These are phyloP conservation scores for Tetrapisispora phaffii DNA, from an alignment of 805 yeast species.

Conservation along the genomic window DNA sequence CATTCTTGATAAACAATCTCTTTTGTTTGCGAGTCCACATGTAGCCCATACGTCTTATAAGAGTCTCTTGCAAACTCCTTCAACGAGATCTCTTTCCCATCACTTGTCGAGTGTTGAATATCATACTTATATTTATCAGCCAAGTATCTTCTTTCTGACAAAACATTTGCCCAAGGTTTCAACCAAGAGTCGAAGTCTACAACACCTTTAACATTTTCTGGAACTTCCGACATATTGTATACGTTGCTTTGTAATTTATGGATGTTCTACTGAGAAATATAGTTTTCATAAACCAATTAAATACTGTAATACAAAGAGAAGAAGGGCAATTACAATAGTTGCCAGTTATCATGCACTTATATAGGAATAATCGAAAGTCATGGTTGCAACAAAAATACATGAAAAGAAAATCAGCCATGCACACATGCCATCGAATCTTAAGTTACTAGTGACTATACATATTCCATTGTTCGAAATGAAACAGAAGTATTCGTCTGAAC, in stretches of 20 bases:
- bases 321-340: too few species aligned
- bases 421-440: too few species aligned
- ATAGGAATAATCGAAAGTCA: too few species aligned
- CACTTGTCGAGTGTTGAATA: constrained; percentile 31
- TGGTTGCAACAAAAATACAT: too few species aligned
- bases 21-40: constrained; percentile 42
- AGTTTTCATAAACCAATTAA: too few species aligned
- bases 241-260: neutral
- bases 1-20: constrained; percentile 66
- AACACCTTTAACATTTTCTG: constrained; percentile 44
- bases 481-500: too few species aligned
- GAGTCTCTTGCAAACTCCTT: constrained; percentile 59
- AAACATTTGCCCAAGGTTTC: constrained; percentile 60
- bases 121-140: constrained; percentile 55
- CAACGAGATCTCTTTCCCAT: constrained; percentile 54
- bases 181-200: constrained; percentile 77
- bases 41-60: constrained; percentile 69
- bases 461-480: too few species aligned
- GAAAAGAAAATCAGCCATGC: too few species aligned
- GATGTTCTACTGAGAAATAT: too few species aligned
- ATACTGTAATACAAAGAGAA: too few species aligned
- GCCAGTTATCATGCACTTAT: too few species aligned
- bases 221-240: constrained; percentile 13
- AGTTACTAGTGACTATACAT: too few species aligned
- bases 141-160: constrained; percentile 55